Conservation (phyloP, 345 rosid species). For the Psidium guajava region DNA sequence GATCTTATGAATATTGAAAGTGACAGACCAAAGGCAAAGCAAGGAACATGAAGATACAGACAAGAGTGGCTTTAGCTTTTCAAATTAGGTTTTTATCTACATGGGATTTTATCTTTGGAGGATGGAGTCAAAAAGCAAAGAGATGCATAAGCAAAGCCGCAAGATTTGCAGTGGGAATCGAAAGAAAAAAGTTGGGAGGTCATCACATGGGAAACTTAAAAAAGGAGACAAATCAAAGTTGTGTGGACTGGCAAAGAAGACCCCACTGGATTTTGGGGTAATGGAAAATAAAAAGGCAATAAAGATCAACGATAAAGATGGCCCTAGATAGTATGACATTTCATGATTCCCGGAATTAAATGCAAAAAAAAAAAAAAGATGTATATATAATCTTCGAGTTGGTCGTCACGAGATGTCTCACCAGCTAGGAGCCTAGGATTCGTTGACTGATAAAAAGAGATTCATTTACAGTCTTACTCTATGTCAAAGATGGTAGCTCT, state of each 20-base stretch:
- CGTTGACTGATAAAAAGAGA: background rate
- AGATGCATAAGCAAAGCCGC: background rate
- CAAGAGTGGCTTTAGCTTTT: conserved; percentile 28
- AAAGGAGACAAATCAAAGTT: background rate
- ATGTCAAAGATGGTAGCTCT: background rate
- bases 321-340: background rate
- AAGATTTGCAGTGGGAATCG: background rate
- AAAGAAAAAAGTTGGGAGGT: background rate
- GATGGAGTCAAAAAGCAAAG: background rate
- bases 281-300: background rate
- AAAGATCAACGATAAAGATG: background rate
- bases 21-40: conserved; percentile 34
- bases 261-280: background rate
- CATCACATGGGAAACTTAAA: background rate
- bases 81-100: background rate
- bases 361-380: background rate
- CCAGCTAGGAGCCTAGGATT: background rate
- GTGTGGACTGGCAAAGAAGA: background rate
- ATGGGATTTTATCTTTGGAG: background rate
- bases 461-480: background rate
- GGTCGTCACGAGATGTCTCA: background rate
- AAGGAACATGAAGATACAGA: conserved; percentile 35
- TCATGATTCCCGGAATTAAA: background rate
- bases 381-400: background rate
- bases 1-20: conserved; percentile 13